Percentiles rank a stretch among this genome's conserved stretches.
phyloP scores from a whole-genome alignment of 164 flowering plant genomes.

The Chimonanthus salicifolius region DNA sequence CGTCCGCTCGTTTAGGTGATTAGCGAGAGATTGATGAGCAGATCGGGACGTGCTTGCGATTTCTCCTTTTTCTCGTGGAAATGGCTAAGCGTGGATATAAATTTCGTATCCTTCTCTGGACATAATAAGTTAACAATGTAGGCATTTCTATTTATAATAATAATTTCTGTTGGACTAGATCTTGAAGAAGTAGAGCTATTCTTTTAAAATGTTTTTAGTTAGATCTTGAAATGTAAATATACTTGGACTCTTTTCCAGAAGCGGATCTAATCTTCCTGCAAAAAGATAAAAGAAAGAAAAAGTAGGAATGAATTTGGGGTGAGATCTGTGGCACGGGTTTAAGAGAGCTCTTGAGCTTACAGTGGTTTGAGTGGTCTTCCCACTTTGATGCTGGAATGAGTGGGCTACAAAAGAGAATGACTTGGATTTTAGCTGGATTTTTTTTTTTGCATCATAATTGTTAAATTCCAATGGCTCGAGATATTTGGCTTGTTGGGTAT shows the following conservation, averaged over 20 bases:
- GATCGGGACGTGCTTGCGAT: background rate
- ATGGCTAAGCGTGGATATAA: constrained; percentile 62
- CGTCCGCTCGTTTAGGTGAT: background rate
- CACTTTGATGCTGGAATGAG: background rate
- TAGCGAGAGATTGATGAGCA: background rate
- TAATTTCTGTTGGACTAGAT: no score
- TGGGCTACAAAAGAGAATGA: background rate
- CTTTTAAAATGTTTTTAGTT: no score
- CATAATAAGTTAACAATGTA: background rate
- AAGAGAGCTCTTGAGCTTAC: background rate
- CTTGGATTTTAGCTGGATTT: background rate
- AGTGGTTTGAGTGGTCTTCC: background rate
- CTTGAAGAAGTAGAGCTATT: no score
- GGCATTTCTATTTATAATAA: no score
- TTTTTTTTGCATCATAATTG: background rate
- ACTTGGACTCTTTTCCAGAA: no score
- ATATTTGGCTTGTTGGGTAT: background rate
- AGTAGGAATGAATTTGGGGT: background rate
- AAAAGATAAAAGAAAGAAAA: no score
- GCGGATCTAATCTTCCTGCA: background rate
- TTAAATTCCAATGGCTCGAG: background rate
- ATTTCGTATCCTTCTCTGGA: constrained; percentile 66
- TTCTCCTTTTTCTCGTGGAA: background rate
- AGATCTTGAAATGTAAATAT: no score
- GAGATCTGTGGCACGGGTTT: background rate